These are phyloP conservation scores for Helotiales sp. DNA, from an alignment of 2,329 filamentous ascomycete species.

Conservation along the genomic window DNA sequence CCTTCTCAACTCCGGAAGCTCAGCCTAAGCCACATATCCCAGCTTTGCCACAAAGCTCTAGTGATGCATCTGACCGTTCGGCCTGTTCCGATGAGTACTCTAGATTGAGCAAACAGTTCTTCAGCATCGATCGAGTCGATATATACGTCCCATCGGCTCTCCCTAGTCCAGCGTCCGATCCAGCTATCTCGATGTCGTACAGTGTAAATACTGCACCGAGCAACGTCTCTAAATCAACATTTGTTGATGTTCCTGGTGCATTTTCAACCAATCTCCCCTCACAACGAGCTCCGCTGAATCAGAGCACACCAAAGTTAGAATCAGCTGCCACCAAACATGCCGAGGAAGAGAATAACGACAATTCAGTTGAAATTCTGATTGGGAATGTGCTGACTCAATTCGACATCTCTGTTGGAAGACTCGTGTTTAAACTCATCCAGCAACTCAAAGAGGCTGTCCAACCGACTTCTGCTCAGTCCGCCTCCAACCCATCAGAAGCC, in stretches of 20 bases:
- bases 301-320: background rate
- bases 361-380: constrained; percentile 31
- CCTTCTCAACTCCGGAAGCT: constrained; percentile 9
- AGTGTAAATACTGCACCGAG: constrained; percentile 24
- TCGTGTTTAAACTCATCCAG: constrained; percentile 32
- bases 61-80: constrained; percentile 30
- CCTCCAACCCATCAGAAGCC: background rate
- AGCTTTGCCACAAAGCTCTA: constrained; percentile 24
- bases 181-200: constrained; percentile 12
- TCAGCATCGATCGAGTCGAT: constrained; percentile 36
- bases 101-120: constrained; percentile 35
- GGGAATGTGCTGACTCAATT: constrained; percentile 32
- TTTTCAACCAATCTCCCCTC: constrained; percentile 51
- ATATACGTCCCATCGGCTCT: constrained; percentile 34
- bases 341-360: constrained; percentile 1
- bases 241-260: constrained; percentile 59
- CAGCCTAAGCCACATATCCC: constrained; percentile 9
- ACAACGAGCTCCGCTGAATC: constrained; percentile 10
- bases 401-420: constrained; percentile 35
- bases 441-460: constrained; percentile 29
- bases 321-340: background rate
- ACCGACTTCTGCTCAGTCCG: background rate
- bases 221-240: constrained; percentile 34
- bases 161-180: constrained; percentile 5
- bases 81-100: constrained; percentile 29